Base-by-base conservation (phyloP, 352 stramenopile species). In the Globisporangium spiculum region DNA sequence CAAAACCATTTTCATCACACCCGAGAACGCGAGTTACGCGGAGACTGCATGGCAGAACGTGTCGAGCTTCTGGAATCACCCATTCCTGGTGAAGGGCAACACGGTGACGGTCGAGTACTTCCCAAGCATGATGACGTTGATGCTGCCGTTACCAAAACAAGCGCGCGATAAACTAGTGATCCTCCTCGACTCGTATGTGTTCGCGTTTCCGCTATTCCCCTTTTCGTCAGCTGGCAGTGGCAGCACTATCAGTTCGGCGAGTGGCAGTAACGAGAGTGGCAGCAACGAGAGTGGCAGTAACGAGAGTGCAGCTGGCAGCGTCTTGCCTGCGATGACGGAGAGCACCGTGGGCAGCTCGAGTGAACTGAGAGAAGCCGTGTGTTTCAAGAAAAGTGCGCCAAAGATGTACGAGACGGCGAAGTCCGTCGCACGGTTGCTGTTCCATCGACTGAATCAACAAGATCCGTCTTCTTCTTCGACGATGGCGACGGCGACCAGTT, bases 331-430 rank as follows among this genome's bases (percentile, higher is more conserved):
- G 0, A 46, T 70, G 50, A 65, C 65, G 0, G 83, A 91, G 70
- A 91, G 79, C 66, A 82, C 71, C 0, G 63, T 91, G 22, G 80
- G 81, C 14, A 53, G 26, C 36, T 77, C 26, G 2, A 79, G 83
- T 46, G 83, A 90, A 65, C 77, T 85, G 52, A 83, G 81, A 71
- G 73, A 85, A 59, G 76, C 83, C 7, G 55, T 86, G 9, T 93
- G 85, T 67, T 90, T 80, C 69, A 84, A 80, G 59, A 77, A 80
- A 27, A 78, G 30, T 7, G 61, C 78, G 12, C 78, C 83, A 3
- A 55, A 76, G 60, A 88, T 89, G 79, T 93, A 93, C 66, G 67
- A 61, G 27, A 82, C 79, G 46, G 75, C 83, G 1, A 73, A 77
- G 48, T 68, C 78, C 3, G 80, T 91, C 14, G 81, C 78, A 7